Percentiles rank a stretch among this genome's conserved stretches.
These are phyloP conservation scores for Trichoderma asperelloides DNA, from an alignment of 495 filamentous ascomycete species.

Conservation along the genomic window DNA sequence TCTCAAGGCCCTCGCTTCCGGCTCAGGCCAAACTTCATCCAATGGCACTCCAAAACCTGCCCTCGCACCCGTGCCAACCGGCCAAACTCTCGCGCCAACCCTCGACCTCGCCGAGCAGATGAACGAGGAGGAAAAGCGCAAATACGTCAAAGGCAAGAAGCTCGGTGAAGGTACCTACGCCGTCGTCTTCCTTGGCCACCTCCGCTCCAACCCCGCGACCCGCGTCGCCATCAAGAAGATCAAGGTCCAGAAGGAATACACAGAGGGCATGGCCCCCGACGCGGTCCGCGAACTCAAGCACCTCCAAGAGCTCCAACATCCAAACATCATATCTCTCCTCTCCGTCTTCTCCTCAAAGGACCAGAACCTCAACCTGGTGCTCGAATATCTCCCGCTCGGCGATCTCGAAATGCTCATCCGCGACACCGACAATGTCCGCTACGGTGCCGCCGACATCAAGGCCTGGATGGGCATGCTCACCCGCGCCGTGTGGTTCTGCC, in stretches of 20 bases:
- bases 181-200: slow-evolving; percentile 81
- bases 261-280: slow-evolving; percentile 84
- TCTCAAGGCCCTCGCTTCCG: slow-evolving; percentile 22
- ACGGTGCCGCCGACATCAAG: slow-evolving; percentile 75
- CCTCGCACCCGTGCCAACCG: slow-evolving; percentile 17
- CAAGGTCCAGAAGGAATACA: slow-evolving; percentile 76
- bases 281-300: slow-evolving; percentile 91
- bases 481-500: slow-evolving; percentile 94
- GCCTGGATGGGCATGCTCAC: slow-evolving; percentile 96
- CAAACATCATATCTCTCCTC: slow-evolving; percentile 86
- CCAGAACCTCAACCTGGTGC: slow-evolving; percentile 81
- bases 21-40: slow-evolving; percentile 20
- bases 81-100: slow-evolving; percentile 14
- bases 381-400: slow-evolving; percentile 84
- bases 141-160: slow-evolving; percentile 87
- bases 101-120: slow-evolving; percentile 73
- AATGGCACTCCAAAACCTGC: slow-evolving; percentile 22
- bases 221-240: slow-evolving; percentile 97
- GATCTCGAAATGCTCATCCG: slow-evolving; percentile 91
- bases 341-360: slow-evolving; percentile 90
- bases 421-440: slow-evolving; percentile 60
- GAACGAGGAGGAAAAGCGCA: slow-evolving; percentile 76
- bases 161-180: slow-evolving; percentile 97
- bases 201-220: slow-evolving; percentile 53
- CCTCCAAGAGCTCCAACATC: slow-evolving; percentile 89